Percentiles rank a stretch among this genome's conserved stretches.
Evolutionary conservation across 2,329 filamentous ascomycete species (phyloP).

Genomic region (Microsporum audouinii): DNA sequence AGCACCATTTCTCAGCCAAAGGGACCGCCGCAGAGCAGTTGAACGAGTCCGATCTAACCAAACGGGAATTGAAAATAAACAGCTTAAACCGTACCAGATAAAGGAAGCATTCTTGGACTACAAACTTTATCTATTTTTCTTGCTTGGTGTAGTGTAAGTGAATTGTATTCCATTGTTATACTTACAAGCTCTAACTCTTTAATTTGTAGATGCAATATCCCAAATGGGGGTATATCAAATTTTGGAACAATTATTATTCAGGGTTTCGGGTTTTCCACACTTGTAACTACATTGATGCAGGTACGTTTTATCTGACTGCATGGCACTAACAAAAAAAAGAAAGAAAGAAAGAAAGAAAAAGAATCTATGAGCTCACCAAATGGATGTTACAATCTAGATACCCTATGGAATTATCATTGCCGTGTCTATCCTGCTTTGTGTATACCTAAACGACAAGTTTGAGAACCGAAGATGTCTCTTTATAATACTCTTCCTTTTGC

Average conservation of each 20-base stretch:
- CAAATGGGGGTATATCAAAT: constrained; percentile 48
- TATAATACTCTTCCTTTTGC: constrained; percentile 46
- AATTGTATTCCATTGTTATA: neutral
- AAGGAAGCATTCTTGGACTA: constrained; percentile 46
- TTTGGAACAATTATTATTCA: constrained; percentile 50
- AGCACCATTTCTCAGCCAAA: constrained; percentile 40
- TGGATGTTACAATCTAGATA: constrained; percentile 23
- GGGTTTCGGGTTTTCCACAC: constrained; percentile 45
- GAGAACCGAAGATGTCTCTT: constrained; percentile 42
- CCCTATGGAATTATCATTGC: constrained; percentile 41
- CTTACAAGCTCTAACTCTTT: neutral
- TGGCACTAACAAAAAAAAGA: neutral
- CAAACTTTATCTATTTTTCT: constrained; percentile 49
- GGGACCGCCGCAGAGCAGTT: constrained; percentile 46
- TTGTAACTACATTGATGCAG: constrained; percentile 45
- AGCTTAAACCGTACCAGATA: constrained; percentile 45
- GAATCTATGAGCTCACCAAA: neutral
- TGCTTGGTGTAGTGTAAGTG: constrained; percentile 36
- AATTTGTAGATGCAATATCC: constrained; percentile 29
- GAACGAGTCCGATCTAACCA: constrained; percentile 46
- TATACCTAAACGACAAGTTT: constrained; percentile 39
- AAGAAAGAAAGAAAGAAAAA: neutral
- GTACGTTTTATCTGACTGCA: constrained; percentile 14
- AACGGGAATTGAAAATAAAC: constrained; percentile 48
- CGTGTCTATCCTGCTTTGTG: constrained; percentile 40